Evolutionary conservation across 2,329 filamentous ascomycete species (phyloP), one percentile per base, ranked within the genome.

Genomic region (Lomentospora prolificans): DNA sequence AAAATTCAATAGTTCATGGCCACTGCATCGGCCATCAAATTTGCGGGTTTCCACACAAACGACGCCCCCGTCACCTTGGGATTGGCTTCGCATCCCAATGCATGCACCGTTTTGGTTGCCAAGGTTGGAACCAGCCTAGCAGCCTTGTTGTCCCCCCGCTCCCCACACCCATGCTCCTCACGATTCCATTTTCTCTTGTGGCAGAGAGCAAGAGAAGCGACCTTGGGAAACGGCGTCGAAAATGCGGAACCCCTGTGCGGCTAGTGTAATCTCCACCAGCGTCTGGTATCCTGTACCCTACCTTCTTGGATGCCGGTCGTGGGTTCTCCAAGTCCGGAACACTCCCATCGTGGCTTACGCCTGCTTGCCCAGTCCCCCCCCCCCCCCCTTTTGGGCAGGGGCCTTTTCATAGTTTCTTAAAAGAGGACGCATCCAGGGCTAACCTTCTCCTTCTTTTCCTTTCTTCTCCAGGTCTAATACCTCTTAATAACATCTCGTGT

Each of bases 221-320:
- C 44, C 7, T 25, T 14, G 9, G 3, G 8, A 22, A 25, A 22
- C 22, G 44, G 44, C 44, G 44, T 48, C 17, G 44, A 48, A 48
- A 48, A 22, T 22, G 44, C 44, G 44, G 44, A 1, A 48, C 44
- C 44, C 44, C 44, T 48, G 44, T 44, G n/a, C 10, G 44, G 17
- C 22, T 22, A 48, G 44, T 48, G 44, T 25, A 48, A 48, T 48
- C 44, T 48, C 44, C 44, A 48, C 44, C 44, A 10, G 44, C 44
- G 44, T 48, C 30, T 33, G 7, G 30, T 33, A 6, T 33, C 30
- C 30, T 12, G 6, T 33, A 6, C 30, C 30, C 12, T 33, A 6
- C 30, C 30, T 33, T 33, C 30, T 12, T 33, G 30, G 12, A 12
- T 12, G 30, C 30, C 30, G n/a, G n/a, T n/a, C n/a, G n/a, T n/a